phyloP scores from a whole-genome alignment of 352 stramenopile genomes.

The Pythium guiyangense region DNA sequence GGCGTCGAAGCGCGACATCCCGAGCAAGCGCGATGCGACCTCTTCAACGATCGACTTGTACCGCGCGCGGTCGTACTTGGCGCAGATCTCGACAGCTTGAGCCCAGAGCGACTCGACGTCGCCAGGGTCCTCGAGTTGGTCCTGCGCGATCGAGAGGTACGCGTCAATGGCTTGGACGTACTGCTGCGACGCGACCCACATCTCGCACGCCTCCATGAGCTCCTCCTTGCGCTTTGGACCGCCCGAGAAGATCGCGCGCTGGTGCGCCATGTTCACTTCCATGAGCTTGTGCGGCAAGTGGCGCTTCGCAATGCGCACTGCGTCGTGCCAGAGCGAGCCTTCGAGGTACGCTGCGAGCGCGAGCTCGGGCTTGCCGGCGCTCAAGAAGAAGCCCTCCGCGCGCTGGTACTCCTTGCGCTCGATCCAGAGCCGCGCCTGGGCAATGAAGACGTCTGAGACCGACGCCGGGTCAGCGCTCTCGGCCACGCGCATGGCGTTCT shows the following conservation, averaged over 20 bases:
- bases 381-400: constrained; percentile 89
- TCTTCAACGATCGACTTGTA: constrained; percentile 90
- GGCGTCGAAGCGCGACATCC: constrained; percentile 79
- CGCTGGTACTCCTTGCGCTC: constrained; percentile 82
- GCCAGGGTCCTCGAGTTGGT: constrained; percentile 54
- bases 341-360: constrained; percentile 87
- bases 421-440: constrained; percentile 83
- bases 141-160: constrained; percentile 80
- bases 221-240: constrained; percentile 77
- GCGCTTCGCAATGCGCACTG: constrained; percentile 84
- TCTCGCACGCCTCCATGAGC: constrained; percentile 80
- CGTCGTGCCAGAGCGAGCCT: constrained; percentile 84
- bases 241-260: constrained; percentile 74
- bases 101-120: constrained; percentile 89
- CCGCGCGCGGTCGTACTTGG: constrained; percentile 80
- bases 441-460: constrained; percentile 89
- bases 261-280: constrained; percentile 87
- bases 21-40: constrained; percentile 78
- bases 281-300: constrained; percentile 91
- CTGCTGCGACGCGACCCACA: constrained; percentile 87
- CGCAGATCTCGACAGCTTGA: constrained; percentile 83
- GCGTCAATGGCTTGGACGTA: constrained; percentile 91
- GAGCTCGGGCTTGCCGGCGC: constrained; percentile 88
- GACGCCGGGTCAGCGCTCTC: constrained; percentile 87
- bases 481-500: constrained; percentile 89